These are phyloP conservation scores for Thalassiosira tumida DNA, from an alignment of 352 stramenopile species.

Conservation along the genomic window DNA sequence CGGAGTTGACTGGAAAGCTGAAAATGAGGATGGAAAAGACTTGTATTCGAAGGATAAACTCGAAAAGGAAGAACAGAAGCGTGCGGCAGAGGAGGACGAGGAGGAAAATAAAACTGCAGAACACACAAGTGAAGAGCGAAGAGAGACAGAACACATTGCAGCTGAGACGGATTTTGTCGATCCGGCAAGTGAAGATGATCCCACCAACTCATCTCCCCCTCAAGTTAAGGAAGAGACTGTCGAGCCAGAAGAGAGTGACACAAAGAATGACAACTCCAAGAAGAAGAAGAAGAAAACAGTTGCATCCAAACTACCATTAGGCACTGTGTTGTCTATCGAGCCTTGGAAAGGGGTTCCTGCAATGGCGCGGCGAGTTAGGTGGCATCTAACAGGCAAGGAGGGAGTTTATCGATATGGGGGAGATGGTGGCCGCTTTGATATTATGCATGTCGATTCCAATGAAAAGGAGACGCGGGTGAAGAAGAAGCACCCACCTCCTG, in stretches of 20 bases:
- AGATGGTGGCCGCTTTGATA: constrained; percentile 90
- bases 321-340: constrained; percentile 87
- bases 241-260: constrained; percentile 43
- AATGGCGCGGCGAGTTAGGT: constrained; percentile 86
- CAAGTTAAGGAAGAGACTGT: constrained; percentile 17
- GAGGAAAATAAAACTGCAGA: constrained; percentile 48
- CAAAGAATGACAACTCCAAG: constrained; percentile 47
- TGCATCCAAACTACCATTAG: constrained; percentile 86
- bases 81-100: constrained; percentile 64
- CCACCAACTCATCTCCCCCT: constrained; percentile 11
- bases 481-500: constrained; percentile 87
- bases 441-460: constrained; percentile 90
- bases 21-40: constrained; percentile 89
- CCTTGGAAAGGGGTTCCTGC: constrained; percentile 88
- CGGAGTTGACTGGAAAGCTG: constrained; percentile 86
- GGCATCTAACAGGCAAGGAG: constrained; percentile 89
- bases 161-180: constrained; percentile 45
- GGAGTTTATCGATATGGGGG: constrained; percentile 90
- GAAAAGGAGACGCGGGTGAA: constrained; percentile 88
- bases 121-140: constrained; percentile 76
- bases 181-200: constrained; percentile 67
- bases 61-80: constrained; percentile 83
- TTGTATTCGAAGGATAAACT: constrained; percentile 89
- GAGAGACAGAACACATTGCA: constrained; percentile 68
- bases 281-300: constrained; percentile 82